Base-by-base conservation (phyloP, 2,329 filamentous ascomycete genomes). In the Microcyclosporella mali region DNA sequence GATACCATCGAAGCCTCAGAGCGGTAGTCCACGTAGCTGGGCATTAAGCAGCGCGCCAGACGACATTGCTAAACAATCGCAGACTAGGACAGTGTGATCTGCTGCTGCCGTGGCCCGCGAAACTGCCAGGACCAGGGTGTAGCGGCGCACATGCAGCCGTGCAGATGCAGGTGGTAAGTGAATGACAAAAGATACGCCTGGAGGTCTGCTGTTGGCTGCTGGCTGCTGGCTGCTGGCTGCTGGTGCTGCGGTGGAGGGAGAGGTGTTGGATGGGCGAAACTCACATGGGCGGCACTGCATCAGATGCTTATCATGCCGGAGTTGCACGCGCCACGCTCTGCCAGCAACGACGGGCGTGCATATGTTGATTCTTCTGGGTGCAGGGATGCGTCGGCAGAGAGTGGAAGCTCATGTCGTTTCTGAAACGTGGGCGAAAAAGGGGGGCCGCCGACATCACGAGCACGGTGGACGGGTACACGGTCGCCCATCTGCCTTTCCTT, bases 1-100 rank as follows among this genome's bases (percentile, higher is more conserved):
- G 40, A 40, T 41, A 35, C 38, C 42, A 39, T 37, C 21, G 35
- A 17, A n/a, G 28, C 12, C 33, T 15, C 15, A 17, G 33, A 12
- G 4, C 30, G 15, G 33, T 15, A 34, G 33, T 34, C 10, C 3
- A 4, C 18, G 33, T 28, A 27, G 33, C 11, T 19, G 17, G 33
- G 14, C 33, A n/a, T 16, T 9, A 25, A 25, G 21, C 21, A 25
- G 21, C 21, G 21, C 21, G 21, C 21, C 21, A 9, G 21, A 25
- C 21, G 25, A 36, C 25, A 41, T 36, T 40, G 39, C 31, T 30
- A 27, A 28, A 9, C 15, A 32, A 40, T 40, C 4, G 18, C 18
- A 33, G 25, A 15, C 41, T 17, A 43, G 41, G 41, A 38, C 33
- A 14, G 33, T 36, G 18, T 25, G 4, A 9, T n/a, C n/a, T n/a